A percentile compares a stretch with the other conserved stretches of the same genome.
phyloP scores from a whole-genome alignment of 2,329 filamentous ascomycete genomes.

The Paecilomyces sp. region DNA sequence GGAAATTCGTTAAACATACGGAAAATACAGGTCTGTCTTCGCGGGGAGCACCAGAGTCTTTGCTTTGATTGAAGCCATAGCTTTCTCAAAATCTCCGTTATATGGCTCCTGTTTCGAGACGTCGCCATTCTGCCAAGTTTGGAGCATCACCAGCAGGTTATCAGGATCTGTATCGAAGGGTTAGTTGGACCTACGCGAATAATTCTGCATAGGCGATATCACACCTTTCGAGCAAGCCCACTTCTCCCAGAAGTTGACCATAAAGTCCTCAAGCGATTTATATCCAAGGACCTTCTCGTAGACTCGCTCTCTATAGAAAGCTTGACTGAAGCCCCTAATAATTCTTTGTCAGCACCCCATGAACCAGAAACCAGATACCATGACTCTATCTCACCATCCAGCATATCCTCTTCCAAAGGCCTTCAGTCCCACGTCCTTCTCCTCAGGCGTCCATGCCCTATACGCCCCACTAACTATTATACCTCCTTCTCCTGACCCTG shows the following conservation, averaged over 20 bases:
- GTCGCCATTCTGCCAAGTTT: constrained; percentile 72
- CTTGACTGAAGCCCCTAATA: constrained; percentile 64
- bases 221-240: constrained; percentile 63
- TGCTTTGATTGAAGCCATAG: constrained; percentile 63
- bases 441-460: constrained; percentile 46
- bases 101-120: constrained; percentile 63
- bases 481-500: constrained; percentile 43
- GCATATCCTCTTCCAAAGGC: constrained; percentile 70
- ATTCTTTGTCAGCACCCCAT: not conserved
- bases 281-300: constrained; percentile 59
- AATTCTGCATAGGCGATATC: not conserved
- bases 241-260: constrained; percentile 67
- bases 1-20: constrained; percentile 37
- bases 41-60: constrained; percentile 63
- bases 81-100: constrained; percentile 57
- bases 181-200: not conserved
- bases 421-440: constrained; percentile 54
- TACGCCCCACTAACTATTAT: constrained; percentile 31
- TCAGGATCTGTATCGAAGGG: constrained; percentile 52
- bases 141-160: constrained; percentile 66
- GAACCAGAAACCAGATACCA: too few relatives aligned
- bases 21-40: constrained; percentile 74
- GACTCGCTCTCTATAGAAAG: constrained; percentile 68
- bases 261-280: constrained; percentile 64
- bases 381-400: constrained; percentile 46